Evolutionary conservation across 352 stramenopile genomes (phyloP), one percentile per base, ranked within the genome.

Genomic region (Phytophthora palmivora): DNA sequence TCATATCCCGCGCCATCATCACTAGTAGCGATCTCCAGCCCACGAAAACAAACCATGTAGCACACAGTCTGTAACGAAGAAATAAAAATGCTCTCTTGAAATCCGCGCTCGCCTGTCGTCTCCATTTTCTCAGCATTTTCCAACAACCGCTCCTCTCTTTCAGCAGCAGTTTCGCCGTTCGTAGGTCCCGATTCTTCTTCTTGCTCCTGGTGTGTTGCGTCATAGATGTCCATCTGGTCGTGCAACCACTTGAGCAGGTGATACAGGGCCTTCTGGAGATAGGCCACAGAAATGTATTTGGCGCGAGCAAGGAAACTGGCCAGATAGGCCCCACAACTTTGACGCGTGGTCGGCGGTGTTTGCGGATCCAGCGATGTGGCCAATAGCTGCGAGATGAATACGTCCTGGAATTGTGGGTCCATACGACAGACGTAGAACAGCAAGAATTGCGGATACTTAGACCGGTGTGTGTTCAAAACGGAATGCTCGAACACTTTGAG

Each of bases 11-110:
- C 60, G 11, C 70, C 65, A 24, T 83, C 79, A 19, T 86, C 78
- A 26, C 52, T 76, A 43, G 88, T 70, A 72, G 90, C 69, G 46
- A 98, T 78, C 63, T 96, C 87, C 33, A 93, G 72, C n/a, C 95
- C 96, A 33, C 95, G 88, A 67, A 99, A 99, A 67, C 96, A 99
- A 71, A 99, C 84, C 38, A 99, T 90, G 76, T 99, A 99, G 78
- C 98, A 99, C 33, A 97, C 93, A 14, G 96, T 96, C 75, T 99
- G 97, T 33, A 97, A 71, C 37, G 84, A 88, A 0, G 82, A 91
- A 48, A 93, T 82, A 70, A 82, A 93, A 48, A 88, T 94, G 47
- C 68, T 84, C 55, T 89, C 83, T 22, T 91, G 79, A 44, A 91
- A 91, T 22, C 51, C 30, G 33, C 57, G 66, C 16, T 66, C 54